Evolutionary conservation across 176 grass and related monocot species (phyloP).

Genomic region (Otatea glauca): DNA sequence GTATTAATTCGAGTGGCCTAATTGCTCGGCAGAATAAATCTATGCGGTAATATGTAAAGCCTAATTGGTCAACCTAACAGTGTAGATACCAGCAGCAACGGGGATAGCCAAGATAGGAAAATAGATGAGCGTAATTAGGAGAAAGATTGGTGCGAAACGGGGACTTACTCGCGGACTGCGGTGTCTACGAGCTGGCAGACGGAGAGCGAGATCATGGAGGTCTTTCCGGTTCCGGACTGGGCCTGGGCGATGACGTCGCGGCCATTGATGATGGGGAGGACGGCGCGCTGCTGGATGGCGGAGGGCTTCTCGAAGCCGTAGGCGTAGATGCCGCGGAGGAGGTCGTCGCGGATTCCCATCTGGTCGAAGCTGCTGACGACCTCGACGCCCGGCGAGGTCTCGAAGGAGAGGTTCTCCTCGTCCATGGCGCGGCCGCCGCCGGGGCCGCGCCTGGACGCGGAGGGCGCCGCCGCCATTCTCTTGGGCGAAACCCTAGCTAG

Average conservation of each 20-base stretch:
- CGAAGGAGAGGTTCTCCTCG: constrained; percentile 84
- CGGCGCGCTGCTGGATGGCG: constrained; percentile 96
- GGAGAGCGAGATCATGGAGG: constrained; percentile 92
- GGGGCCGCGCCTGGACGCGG: constrained; percentile 52
- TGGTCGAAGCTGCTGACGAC: constrained; percentile 87
- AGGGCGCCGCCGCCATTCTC: constrained; percentile 29
- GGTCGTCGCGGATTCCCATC: constrained; percentile 93
- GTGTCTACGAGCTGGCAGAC: constrained; percentile 95
- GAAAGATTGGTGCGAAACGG: background rate
- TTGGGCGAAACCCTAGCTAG: constrained; percentile 30
- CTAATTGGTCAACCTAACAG: background rate
- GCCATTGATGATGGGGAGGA: constrained; percentile 81
- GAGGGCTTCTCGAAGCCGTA: constrained; percentile 99
- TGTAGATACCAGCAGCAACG: background rate
- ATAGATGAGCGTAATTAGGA: background rate
- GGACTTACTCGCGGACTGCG: constrained; percentile 64
- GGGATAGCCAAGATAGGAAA: background rate
- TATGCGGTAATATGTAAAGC: background rate
- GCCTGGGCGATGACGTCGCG: constrained; percentile 97
- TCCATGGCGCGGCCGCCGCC: constrained; percentile 52
- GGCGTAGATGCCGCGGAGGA: constrained; percentile 89
- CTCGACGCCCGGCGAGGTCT: constrained; percentile 88
- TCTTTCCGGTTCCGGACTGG: constrained; percentile 94
- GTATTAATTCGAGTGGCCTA: background rate
- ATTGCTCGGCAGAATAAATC: background rate